Evolutionary conservation across 495 filamentous ascomycete genomes (phyloP), one percentile per base, ranked within the genome.

Genomic region (Aspergillus coremiiformis): DNA sequence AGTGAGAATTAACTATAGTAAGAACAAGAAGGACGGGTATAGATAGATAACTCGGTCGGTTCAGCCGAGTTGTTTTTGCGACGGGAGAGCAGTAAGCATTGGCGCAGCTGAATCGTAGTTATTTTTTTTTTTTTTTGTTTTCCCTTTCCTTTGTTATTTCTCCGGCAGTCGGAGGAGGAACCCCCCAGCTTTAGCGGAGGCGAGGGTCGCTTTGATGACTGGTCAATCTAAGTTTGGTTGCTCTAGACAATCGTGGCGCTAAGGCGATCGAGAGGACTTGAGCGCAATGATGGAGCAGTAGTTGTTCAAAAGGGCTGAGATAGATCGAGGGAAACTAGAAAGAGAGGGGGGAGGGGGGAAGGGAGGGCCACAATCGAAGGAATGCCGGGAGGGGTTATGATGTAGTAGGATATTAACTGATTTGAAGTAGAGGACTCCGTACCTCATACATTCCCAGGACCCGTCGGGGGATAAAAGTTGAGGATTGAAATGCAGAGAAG

Each of bases 31-130:
- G 19, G 44, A 35, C 12, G 37, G 3, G 17, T 41, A 41, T 41
- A 41, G 37, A 41, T 41, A 5, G 5, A 30, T 9, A 42, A 39
- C 44, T 50, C 30, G 47, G 15, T 29, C n/a, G 37, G 37, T 19
- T 41, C 37, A 41, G 17, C 37, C 17, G 17, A 20, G 37, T 41
- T 41, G 19, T 41, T 41, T 41, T 41, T 41, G 37, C 17, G 37
- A 19, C 37, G 3, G 37, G 21, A 41, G 19, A 21, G 11, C 11
- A 39, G 43, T 51, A 42, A 51, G 39, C 48, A 51, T 42, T 26
- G 39, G 37, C 49, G 49, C 48, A 72, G 65, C 69, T 67, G 70
- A 73, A 64, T 65, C 68, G 64, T 73, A 68, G 68, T 67, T 69
- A 66, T 65, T 59, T 57, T 47, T 37, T 46, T 45, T 26, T 49